Percentiles rank a stretch among this genome's conserved stretches.
Conservation (phyloP, 805 yeast species). For the Danielozyma ontarioensis region DNA sequence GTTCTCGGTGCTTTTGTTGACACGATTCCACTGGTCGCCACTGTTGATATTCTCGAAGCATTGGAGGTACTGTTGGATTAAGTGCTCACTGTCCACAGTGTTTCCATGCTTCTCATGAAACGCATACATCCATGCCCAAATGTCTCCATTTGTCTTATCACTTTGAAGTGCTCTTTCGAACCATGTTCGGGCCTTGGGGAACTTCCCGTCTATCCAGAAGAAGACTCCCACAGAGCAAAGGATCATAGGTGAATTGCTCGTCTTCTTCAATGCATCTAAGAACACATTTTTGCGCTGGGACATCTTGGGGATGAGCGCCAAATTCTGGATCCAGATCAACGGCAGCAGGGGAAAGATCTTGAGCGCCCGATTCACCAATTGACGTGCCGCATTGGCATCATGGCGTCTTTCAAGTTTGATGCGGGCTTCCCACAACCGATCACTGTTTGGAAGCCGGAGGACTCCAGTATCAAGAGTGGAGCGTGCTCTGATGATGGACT, state of each 20-base stretch:
- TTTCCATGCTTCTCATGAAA: slow-evolving; percentile 37
- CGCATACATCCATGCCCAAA: slow-evolving; percentile 63
- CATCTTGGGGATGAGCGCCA: slow-evolving; percentile 42
- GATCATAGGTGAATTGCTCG: slow-evolving; percentile 55
- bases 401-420: slow-evolving; percentile 51
- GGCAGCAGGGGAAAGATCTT: slow-evolving; percentile 56
- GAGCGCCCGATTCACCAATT: slow-evolving; percentile 53
- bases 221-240: slow-evolving; percentile 60
- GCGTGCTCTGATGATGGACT: slow-evolving; percentile 54
- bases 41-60: slow-evolving; percentile 38
- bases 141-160: slow-evolving; percentile 64
- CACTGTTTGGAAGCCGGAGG: slow-evolving; percentile 39
- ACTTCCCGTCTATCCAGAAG: slow-evolving; percentile 63
- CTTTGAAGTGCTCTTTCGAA: slow-evolving; percentile 60
- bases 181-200: slow-evolving; percentile 65
- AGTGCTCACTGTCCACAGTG: slow-evolving; percentile 26
- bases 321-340: slow-evolving; percentile 58
- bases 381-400: slow-evolving; percentile 48
- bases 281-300: slow-evolving; percentile 53
- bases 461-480: slow-evolving; percentile 68
- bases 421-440: slow-evolving; percentile 53
- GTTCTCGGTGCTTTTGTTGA: slow-evolving; percentile 45
- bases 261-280: slow-evolving; percentile 64
- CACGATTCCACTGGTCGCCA: slow-evolving; percentile 57
- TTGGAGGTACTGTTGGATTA: slow-evolving; percentile 23